A percentile compares a stretch with the other conserved stretches of the same genome.
Evolutionary conservation across 2,329 filamentous ascomycete genomes (phyloP).

Genomic region (Ophiosphaerella narmari): DNA sequence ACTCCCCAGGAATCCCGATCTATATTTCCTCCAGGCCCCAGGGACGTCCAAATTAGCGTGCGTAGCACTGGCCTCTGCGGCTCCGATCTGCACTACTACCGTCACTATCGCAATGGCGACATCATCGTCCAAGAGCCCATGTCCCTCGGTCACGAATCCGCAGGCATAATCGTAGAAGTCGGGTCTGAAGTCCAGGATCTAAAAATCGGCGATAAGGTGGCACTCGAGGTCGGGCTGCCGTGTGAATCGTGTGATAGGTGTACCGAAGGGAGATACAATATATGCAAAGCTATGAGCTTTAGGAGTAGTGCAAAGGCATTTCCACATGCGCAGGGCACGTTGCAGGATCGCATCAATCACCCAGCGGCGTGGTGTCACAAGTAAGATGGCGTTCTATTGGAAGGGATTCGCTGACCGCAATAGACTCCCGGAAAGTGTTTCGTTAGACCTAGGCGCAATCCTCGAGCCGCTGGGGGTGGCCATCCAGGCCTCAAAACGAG

Average conservation of each 20-base stretch:
- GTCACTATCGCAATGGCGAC: slow-evolving; percentile 83
- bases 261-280: slow-evolving; percentile 63
- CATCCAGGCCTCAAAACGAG: slow-evolving; percentile 62
- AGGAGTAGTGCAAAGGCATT: slow-evolving; percentile 63
- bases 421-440: slow-evolving; percentile 57
- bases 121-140: slow-evolving; percentile 82
- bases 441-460: slow-evolving; percentile 61
- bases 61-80: slow-evolving; percentile 72
- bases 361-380: slow-evolving; percentile 64
- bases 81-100: slow-evolving; percentile 82
- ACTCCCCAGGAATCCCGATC: slow-evolving; percentile 57
- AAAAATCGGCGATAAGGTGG: slow-evolving; percentile 77
- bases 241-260: slow-evolving; percentile 69
- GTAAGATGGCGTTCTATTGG: slow-evolving; percentile 16
- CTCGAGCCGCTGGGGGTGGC: slow-evolving; percentile 66
- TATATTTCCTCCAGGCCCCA: slow-evolving; percentile 51
- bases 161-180: slow-evolving; percentile 75
- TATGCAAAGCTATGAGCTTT: slow-evolving; percentile 64
- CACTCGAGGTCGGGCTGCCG: slow-evolving; percentile 88
- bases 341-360: slow-evolving; percentile 66
- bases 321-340: slow-evolving; percentile 67
- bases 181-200: slow-evolving; percentile 68
- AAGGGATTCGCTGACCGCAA: slow-evolving; percentile 5
- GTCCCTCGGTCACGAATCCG: slow-evolving; percentile 77
- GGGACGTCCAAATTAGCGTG: slow-evolving; percentile 68